Evolutionary conservation across 371 early-diverging fungal species (phyloP).

Genomic region (Mortierella sp.): DNA sequence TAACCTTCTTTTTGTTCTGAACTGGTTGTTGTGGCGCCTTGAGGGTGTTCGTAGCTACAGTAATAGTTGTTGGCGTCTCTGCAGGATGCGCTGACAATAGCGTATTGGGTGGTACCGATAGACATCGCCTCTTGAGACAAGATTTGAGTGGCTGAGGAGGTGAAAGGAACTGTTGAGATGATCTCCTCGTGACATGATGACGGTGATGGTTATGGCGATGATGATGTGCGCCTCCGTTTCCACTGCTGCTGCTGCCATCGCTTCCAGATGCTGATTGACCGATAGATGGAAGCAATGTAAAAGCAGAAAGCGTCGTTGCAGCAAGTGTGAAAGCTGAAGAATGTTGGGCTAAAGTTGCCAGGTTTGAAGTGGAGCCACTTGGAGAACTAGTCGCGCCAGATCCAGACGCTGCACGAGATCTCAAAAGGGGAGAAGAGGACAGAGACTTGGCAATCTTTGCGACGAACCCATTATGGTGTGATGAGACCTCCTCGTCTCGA

Average conservation of each 20-base stretch:
- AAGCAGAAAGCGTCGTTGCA: slow-evolving; percentile 31
- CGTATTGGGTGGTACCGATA: neutral
- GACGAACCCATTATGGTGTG: slow-evolving; percentile 20
- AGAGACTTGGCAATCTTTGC: slow-evolving; percentile 47
- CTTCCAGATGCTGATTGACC: slow-evolving; percentile 21
- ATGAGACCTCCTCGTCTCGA: neutral
- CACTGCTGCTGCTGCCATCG: neutral
- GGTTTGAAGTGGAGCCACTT: slow-evolving; percentile 12
- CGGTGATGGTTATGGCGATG: neutral
- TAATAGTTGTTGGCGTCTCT: neutral
- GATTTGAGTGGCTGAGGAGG: slow-evolving; percentile 21
- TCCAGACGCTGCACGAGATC: neutral
- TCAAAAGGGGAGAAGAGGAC: slow-evolving; percentile 29
- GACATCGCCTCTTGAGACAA: slow-evolving; percentile 25
- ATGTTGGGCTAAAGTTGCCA: slow-evolving; percentile 13
- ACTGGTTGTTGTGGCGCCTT: neutral
- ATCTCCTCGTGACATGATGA: neutral
- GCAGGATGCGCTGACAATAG: neutral
- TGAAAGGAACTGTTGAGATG: neutral
- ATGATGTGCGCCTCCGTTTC: neutral
- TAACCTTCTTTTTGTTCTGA: slow-evolving; percentile 33
- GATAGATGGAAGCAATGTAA: slow-evolving; percentile 33
- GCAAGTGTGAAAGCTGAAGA: slow-evolving; percentile 40
- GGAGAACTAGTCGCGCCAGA: slow-evolving; percentile 14
- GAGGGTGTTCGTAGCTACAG: neutral